phyloP scores from a whole-genome alignment of 768 basidiomycete species.

The Mycena chlorophos region DNA sequence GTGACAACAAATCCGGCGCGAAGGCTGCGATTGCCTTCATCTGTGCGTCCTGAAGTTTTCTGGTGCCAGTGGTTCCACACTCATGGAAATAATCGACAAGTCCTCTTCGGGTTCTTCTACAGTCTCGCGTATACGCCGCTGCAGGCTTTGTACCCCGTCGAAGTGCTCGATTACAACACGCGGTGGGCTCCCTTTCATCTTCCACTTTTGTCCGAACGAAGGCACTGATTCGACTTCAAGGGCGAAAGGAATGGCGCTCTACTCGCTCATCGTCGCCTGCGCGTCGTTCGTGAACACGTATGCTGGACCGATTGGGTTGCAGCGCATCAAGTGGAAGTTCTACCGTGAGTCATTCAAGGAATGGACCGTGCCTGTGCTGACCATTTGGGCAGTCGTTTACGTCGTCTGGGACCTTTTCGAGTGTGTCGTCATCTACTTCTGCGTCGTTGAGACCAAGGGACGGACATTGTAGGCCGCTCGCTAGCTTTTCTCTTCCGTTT shows the following conservation, averaged over 20 bases:
- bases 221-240: constrained; percentile 16
- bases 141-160: constrained; percentile 43
- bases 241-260: constrained; percentile 47
- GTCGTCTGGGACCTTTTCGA: constrained; percentile 43
- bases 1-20: constrained; percentile 22
- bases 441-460: constrained; percentile 44
- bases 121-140: constrained; percentile 47
- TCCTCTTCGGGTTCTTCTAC: constrained; percentile 43
- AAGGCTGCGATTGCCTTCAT: constrained; percentile 30
- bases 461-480: constrained; percentile 39
- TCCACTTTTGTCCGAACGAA: not conserved
- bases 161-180: constrained; percentile 41
- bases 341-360: not conserved
- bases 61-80: not conserved
- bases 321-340: constrained; percentile 36
- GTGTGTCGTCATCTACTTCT: constrained; percentile 38
- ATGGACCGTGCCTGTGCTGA: not conserved
- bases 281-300: constrained; percentile 37
- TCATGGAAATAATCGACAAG: constrained; percentile 26
- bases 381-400: constrained; percentile 31
- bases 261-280: constrained; percentile 28
- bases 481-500: not conserved
- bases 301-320: constrained; percentile 44
- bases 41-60: constrained; percentile 11
- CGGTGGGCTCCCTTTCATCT: constrained; percentile 15